Base-by-base conservation (phyloP, 2,329 filamentous ascomycete species). In the Ascochyta koolunga region DNA sequence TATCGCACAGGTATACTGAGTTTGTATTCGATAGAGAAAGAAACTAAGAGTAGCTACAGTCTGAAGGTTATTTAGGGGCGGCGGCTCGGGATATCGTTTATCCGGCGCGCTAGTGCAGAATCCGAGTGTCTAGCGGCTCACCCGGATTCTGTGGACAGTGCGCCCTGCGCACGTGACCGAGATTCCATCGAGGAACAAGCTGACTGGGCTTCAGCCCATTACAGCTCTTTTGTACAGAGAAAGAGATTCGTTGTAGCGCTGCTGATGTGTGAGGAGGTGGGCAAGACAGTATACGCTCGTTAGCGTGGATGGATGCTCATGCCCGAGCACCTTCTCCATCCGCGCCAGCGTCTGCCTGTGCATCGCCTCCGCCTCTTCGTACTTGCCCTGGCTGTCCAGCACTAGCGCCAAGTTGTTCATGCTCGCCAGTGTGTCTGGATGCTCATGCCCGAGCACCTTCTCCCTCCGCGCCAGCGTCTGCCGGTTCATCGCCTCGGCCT, bases 401-500 rank as follows among this genome's bases (percentile, higher is more conserved):
- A 9, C 6, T 15, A 31, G 2, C 5, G 35, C 18, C 16, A 37
- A 4, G 18, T 13, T 37, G 19, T 19, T 13, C 19, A 37, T 19
- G 18, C 35, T 19, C 2, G 1, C 3, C 15, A 33, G 31, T 4
- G 31, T 33, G 11, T 5, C 5, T 33, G 15, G 7, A 33, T 18
- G 31, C 1, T 33, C 31, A 1, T 33, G 15, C 4, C 31, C 31
- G 3, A 33, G n/a, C 31, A 16, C n/a, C 15, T 5, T 33, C 15
- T 33, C 15, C 11, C 8, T 3, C 8, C 15, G 16, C 31, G 7
- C 7, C 4, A 3, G 35, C 47, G 16, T 50, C 6, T 7, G 1
- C 21, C 3, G 44, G 18, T 37, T 50, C 39, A 39, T 50, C 39
- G 8, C 39, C 41, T 50, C 39, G 8, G 39, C 39, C 15, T 33